Conservation (phyloP, 1,284 basidiomycete genomes). For the Rhodofomes roseus region DNA sequence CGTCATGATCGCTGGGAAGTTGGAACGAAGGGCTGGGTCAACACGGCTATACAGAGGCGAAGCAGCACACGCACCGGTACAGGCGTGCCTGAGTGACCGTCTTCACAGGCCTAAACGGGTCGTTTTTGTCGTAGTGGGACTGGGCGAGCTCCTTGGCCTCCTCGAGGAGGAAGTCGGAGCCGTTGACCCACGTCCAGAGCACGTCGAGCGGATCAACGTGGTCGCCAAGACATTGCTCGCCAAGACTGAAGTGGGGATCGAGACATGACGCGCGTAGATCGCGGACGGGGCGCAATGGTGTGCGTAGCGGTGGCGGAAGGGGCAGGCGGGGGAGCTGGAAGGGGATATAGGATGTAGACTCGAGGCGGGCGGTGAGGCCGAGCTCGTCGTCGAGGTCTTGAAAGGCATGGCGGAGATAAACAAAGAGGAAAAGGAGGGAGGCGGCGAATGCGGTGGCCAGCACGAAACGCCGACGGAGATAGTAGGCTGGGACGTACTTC, state of each 20-base stretch:
- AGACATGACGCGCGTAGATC: slow-evolving; percentile 22
- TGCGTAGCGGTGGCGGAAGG: not conserved
- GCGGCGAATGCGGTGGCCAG: slow-evolving; percentile 17
- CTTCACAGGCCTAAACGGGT: slow-evolving; percentile 22
- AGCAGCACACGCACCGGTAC: slow-evolving; percentile 19
- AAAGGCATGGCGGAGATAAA: slow-evolving; percentile 13
- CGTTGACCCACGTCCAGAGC: slow-evolving; percentile 30
- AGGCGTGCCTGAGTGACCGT: slow-evolving; percentile 20
- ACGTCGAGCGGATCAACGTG: slow-evolving; percentile 20
- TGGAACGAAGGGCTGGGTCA: not conserved
- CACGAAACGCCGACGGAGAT: slow-evolving; percentile 17
- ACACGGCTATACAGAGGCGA: not conserved
- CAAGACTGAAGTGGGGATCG: slow-evolving; percentile 21
- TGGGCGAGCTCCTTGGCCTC: slow-evolving; percentile 18
- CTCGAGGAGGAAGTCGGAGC: slow-evolving; percentile 23
- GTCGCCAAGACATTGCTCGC: slow-evolving; percentile 20
- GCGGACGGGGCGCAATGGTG: slow-evolving; percentile 18
- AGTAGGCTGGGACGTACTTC: not conserved
- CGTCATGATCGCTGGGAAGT: slow-evolving; percentile 27
- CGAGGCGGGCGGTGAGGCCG: slow-evolving; percentile 1
- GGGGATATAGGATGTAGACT: slow-evolving; percentile 8
- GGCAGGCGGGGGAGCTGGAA: not conserved
- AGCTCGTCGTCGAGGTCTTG: slow-evolving; percentile 12
- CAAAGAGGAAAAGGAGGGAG: slow-evolving; percentile 17
- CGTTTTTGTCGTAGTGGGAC: slow-evolving; percentile 11